Base-by-base conservation (phyloP, 2,329 filamentous ascomycete genomes). In the Acrocalymma vagum region DNA sequence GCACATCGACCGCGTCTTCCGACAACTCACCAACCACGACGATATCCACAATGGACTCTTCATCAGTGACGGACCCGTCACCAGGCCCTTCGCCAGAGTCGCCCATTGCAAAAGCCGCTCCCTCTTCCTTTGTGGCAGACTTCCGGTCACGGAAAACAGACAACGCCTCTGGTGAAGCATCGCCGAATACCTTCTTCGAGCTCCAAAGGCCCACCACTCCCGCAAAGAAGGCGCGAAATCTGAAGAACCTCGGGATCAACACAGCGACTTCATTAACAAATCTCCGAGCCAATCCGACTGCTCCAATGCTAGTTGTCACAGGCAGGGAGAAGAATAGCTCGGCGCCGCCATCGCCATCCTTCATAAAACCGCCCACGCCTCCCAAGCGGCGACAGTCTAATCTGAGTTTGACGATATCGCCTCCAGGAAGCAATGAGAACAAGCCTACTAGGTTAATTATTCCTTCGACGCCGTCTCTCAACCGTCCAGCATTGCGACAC, bases 21-120 rank as follows among this genome's bases (percentile, higher is more conserved):
- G 92, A 96, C 62, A 96, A 93, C 15, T 97, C 93, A 7, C 94
- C 94, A 1, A 97, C 93, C 6, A 96, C 92, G 3, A 96, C 93
- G 2, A 82, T 94, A 33, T 96, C 91, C 5, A 96, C 90, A 14
- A 90, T 93, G 51, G 93, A 96, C 72, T 95, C 92, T 5, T 93
- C 90, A 7, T 89, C 90, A 20, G 79, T 94, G 32, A 92, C 92
- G 20, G 93, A 97, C 59, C 87, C 90, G 6, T 96, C 93, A 5
- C 91, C 94, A 3, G 93, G 36, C 90, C 92, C 15, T 5, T 96
- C 93, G 1, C 93, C 93, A 7, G 92, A 96, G 70, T 96, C 94
- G 3, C 90, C 91, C 2, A 77, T 87, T 38, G 87, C 88, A 41
- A 77, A 91, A 39, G 81, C 87, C 39, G 85, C 89, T 3, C 77